A percentile compares a stretch with the other conserved stretches of the same genome.
Conservation (phyloP, 176 grass and related monocot species). For the Ananas comosus region DNA sequence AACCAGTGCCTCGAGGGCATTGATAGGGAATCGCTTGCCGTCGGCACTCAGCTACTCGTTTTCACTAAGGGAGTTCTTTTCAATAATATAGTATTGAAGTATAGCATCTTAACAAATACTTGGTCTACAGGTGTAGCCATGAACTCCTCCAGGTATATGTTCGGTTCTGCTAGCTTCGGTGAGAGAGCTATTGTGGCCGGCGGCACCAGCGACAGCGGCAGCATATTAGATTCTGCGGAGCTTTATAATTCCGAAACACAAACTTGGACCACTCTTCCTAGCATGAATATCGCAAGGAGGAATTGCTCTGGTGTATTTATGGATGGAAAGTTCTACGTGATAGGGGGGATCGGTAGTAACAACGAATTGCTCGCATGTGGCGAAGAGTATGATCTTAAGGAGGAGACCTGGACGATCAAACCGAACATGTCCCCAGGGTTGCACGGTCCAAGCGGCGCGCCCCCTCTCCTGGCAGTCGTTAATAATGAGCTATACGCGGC, state of each 20-base stretch:
- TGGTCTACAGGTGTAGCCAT: conserved; percentile 54
- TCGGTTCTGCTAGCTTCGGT: conserved; percentile 61
- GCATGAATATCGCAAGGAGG: conserved; percentile 54
- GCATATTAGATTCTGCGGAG: conserved; percentile 53
- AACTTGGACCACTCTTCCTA: conserved; percentile 44
- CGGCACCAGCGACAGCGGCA: conserved; percentile 33
- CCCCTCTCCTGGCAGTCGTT: conserved; percentile 66
- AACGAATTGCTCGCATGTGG: conserved; percentile 50
- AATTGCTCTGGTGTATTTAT: conserved; percentile 70
- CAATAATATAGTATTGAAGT: conserved; percentile 55
- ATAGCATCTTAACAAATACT: conserved; percentile 77
- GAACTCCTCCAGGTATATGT: conserved; percentile 44
- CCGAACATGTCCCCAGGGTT: conserved; percentile 59
- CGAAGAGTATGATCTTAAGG: conserved; percentile 59
- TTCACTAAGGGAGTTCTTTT: conserved; percentile 41
- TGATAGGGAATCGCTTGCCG: conserved; percentile 63
- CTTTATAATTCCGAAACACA: conserved; percentile 60
- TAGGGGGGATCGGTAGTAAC: conserved; percentile 47
- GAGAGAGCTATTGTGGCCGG: conserved; percentile 69
- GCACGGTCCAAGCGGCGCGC: conserved; percentile 44
- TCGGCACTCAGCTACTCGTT: conserved; percentile 68
- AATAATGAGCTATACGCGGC: conserved; percentile 67
- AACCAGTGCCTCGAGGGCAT: conserved; percentile 38
- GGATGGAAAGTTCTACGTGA: conserved; percentile 73
- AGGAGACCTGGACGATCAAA: conserved; percentile 40